phyloP scores from a whole-genome alignment of 345 rosid species.

The Citrus reticulata region DNA sequence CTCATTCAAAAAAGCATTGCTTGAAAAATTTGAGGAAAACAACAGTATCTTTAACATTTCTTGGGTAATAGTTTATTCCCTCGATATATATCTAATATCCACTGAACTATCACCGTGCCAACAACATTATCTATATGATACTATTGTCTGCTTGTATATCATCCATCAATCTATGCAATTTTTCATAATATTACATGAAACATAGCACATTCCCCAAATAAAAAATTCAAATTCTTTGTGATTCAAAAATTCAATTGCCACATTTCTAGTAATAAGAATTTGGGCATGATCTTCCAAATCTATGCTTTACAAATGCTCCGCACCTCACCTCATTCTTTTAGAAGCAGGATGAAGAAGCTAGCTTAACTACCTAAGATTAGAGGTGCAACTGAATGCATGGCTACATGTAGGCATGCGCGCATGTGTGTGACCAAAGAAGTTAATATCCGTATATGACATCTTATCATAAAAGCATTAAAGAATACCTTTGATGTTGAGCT shows the following conservation, averaged over 20 bases:
- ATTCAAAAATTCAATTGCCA: background rate
- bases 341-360: background rate
- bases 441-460: background rate
- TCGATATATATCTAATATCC: background rate
- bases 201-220: background rate
- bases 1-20: background rate
- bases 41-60: background rate
- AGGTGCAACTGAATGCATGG: background rate
- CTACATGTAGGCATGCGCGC: background rate
- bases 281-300: background rate
- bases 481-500: slow-evolving; percentile 60
- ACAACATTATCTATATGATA: background rate
- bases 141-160: background rate
- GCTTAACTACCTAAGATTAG: background rate
- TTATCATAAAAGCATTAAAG: slow-evolving; percentile 4
- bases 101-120: background rate
- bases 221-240: background rate
- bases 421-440: background rate
- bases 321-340: background rate
- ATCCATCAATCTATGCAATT: background rate
- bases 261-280: background rate
- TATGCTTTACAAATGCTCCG: background rate
- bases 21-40: background rate
- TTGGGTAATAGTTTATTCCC: background rate
- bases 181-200: background rate